Evolutionary conservation across 768 basidiomycete species (phyloP).

Genomic region (Calocybe indica): DNA sequence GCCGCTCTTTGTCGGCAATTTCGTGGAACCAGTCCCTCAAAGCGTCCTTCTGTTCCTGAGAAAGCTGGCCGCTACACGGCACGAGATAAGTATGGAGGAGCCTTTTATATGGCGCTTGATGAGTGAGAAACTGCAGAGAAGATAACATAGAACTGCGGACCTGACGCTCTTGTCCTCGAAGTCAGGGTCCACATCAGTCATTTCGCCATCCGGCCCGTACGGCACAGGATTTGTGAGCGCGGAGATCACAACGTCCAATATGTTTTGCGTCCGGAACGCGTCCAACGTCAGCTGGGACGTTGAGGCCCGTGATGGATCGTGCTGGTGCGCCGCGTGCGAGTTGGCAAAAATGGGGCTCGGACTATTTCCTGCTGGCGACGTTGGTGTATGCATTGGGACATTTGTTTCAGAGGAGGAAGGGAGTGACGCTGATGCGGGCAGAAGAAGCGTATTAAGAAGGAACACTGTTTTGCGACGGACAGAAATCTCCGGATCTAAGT

Average conservation of each 20-base stretch:
- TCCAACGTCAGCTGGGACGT: constrained; percentile 44
- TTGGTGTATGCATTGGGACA: constrained; percentile 17
- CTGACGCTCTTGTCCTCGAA: constrained; percentile 61
- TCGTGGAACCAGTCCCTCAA: not conserved
- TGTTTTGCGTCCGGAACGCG: constrained; percentile 40
- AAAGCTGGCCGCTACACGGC: constrained; percentile 28
- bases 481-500: constrained; percentile 65
- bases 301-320: constrained; percentile 44
- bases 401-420: constrained; percentile 12
- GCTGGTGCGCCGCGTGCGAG: constrained; percentile 62
- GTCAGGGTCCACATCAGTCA: constrained; percentile 47
- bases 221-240: constrained; percentile 53
- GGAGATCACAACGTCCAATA: constrained; percentile 46
- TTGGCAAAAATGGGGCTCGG: constrained; percentile 53
- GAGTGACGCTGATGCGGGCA: constrained; percentile 31
- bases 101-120: constrained; percentile 19
- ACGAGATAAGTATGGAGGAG: constrained; percentile 48
- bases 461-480: constrained; percentile 79
- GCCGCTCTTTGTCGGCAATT: not conserved
- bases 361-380: constrained; percentile 9
- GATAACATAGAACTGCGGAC: constrained; percentile 23
- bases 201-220: constrained; percentile 63
- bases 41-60: constrained; percentile 18
- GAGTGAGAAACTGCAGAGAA: not conserved
- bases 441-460: constrained; percentile 66